These are phyloP conservation scores for Mucor piriformis DNA, from an alignment of 371 early-diverging fungal genomes.

Conservation along the genomic window DNA sequence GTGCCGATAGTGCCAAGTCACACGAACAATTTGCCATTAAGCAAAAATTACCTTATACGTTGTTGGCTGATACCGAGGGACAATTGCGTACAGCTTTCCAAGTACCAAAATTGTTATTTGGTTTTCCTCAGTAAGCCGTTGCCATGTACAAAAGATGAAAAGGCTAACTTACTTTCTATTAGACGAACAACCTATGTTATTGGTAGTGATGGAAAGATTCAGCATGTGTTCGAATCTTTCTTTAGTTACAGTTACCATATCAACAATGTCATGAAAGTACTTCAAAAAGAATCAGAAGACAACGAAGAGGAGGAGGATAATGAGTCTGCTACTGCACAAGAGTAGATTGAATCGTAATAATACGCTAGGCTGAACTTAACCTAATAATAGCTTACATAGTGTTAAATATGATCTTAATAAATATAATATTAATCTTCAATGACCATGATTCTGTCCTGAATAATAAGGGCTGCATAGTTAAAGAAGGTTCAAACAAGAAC, in stretches of 20 bases:
- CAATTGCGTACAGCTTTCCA: constrained; percentile 28
- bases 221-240: constrained; percentile 36
- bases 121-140: constrained; percentile 19
- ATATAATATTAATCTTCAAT: too few relatives aligned
- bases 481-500: too few relatives aligned
- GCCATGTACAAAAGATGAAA: too few relatives aligned
- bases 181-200: constrained; percentile 41
- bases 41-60: constrained; percentile 30
- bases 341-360: too few relatives aligned
- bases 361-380: too few relatives aligned
- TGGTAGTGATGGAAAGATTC: constrained; percentile 32
- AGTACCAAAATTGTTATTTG: constrained; percentile 26
- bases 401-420: too few relatives aligned
- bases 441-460: too few relatives aligned
- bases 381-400: too few relatives aligned
- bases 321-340: not conserved
- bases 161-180: not conserved
- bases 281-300: constrained; percentile 12
- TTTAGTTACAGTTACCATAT: constrained; percentile 32
- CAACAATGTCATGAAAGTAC: constrained; percentile 24
- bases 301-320: not conserved
- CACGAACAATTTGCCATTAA: constrained; percentile 29
- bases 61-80: constrained; percentile 33
- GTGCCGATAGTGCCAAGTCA: constrained; percentile 31
- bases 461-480: too few relatives aligned